phyloP scores from a whole-genome alignment of 2,329 filamentous ascomycete species.

The Neophaeococcomyces mojaviensis region DNA sequence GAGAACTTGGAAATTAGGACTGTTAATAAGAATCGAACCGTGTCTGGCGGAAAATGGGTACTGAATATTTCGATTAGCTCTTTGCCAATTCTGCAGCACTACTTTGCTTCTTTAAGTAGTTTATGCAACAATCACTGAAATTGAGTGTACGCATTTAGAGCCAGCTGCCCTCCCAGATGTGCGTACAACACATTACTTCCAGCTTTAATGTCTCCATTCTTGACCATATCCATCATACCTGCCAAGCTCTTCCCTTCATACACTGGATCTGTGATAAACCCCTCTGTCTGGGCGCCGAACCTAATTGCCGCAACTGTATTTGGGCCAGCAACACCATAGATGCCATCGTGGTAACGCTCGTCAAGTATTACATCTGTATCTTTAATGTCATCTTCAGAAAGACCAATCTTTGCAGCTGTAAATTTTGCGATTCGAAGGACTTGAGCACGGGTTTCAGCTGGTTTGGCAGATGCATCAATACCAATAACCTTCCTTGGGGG shows the following conservation, averaged over 20 bases:
- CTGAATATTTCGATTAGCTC: too few relatives aligned
- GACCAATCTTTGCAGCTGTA: constrained; percentile 57
- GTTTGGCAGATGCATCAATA: constrained; percentile 57
- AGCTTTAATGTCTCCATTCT: constrained; percentile 52
- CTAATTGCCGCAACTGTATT: constrained; percentile 61
- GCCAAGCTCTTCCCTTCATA: constrained; percentile 71
- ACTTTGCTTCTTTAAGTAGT: too few relatives aligned
- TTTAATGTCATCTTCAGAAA: constrained; percentile 52
- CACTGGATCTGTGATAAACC: constrained; percentile 66
- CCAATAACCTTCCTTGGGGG: constrained; percentile 53
- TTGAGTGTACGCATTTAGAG: constrained; percentile 58
- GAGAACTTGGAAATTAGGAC: too few relatives aligned
- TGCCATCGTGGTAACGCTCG: constrained; percentile 57
- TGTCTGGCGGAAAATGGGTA: too few relatives aligned
- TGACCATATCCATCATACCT: constrained; percentile 62
- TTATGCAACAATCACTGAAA: constrained; percentile 27
- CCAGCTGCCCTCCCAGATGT: constrained; percentile 63
- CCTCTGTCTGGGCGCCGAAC: constrained; percentile 61
- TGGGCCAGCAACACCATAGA: constrained; percentile 61
- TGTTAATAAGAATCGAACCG: too few relatives aligned
- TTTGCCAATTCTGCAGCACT: too few relatives aligned
- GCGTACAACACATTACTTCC: constrained; percentile 62
- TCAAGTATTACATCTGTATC: constrained; percentile 58
- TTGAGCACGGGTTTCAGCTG: constrained; percentile 56
- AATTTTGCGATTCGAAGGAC: constrained; percentile 58